These are phyloP conservation scores for Ophiostoma australiae DNA, from an alignment of 2,329 filamentous ascomycete genomes.

Conservation along the genomic window DNA sequence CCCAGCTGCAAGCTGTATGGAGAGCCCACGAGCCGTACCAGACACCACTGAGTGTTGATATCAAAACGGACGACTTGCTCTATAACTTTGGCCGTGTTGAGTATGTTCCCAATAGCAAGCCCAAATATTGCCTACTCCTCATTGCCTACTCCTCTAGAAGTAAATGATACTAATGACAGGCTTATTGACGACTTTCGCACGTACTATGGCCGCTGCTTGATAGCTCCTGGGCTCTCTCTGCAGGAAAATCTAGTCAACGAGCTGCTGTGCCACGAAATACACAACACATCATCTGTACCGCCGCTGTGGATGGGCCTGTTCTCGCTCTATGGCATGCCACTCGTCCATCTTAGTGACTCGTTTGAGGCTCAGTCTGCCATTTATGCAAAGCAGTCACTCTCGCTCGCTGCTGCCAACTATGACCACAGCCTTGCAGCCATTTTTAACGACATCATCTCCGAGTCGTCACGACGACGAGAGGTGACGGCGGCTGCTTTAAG, in stretches of 20 bases:
- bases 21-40: constrained; percentile 4
- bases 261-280: background rate
- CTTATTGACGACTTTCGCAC: constrained; percentile 1
- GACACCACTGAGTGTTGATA: background rate
- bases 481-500: background rate
- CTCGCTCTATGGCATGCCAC: background rate
- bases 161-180: background rate
- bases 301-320: constrained; percentile 4
- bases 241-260: background rate
- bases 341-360: background rate
- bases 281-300: background rate
- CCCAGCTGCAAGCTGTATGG: background rate
- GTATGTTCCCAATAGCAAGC: background rate
- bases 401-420: background rate
- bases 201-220: constrained; percentile 1
- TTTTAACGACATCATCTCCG: background rate
- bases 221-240: background rate
- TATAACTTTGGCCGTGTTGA: background rate
- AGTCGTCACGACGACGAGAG: background rate
- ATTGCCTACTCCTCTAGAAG: too few species aligned
- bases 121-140: background rate
- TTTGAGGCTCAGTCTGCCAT: background rate
- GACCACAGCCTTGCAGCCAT: background rate
- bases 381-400: background rate
- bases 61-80: background rate